Base-by-base conservation (phyloP, 208 protist genomes). In the Trypanosoma grayi region DNA sequence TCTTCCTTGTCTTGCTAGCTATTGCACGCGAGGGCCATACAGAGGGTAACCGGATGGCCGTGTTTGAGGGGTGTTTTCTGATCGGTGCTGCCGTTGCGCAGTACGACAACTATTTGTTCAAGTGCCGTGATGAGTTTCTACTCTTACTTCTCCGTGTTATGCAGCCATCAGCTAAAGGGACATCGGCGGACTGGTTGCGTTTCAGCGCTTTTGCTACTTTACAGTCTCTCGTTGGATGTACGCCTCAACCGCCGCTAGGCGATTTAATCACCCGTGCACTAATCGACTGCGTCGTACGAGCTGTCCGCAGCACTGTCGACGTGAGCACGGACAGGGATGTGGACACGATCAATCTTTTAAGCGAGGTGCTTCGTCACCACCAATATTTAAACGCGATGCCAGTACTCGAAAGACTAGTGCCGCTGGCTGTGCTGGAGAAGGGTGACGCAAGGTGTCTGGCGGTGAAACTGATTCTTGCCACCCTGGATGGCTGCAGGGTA, bases 101-200 rank as follows among this genome's bases (percentile, higher is more conserved):
- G 28, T 2, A 40, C 13, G 58, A 30, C 13, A 10, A 7, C 24
- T 45, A 60, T 60, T 31, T 34, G 1, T 60, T 66, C 31, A 60
- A 60, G 33, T 41, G 24, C 28, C 2, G 60, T 2, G 60, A 60
- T 41, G 34, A 47, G 20, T 45, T 66, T 55, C 6, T 66, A 39
- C 37, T 22, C 8, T 28, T 18, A 13, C 43, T 63, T 22, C 4
- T 34, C 9, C 24, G 11, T 13, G 13, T 36, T 10, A 9, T 20
- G 20, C 2, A 10, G 28, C 7, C 28, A 33, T 18, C 47, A 36
- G 9, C 2, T 18, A 53, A 37, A n/a, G 6, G 3, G 20, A n/a
- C 2, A 16, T 18, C 13, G 27, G 20, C n/a, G n/a, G n/a, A n/a
- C n/a, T n/a, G n/a, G n/a, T n/a, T n/a, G n/a, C n/a, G n/a, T n/a